Base-by-base conservation (phyloP, 2,329 filamentous ascomycete species). In the Apiospora marii region DNA sequence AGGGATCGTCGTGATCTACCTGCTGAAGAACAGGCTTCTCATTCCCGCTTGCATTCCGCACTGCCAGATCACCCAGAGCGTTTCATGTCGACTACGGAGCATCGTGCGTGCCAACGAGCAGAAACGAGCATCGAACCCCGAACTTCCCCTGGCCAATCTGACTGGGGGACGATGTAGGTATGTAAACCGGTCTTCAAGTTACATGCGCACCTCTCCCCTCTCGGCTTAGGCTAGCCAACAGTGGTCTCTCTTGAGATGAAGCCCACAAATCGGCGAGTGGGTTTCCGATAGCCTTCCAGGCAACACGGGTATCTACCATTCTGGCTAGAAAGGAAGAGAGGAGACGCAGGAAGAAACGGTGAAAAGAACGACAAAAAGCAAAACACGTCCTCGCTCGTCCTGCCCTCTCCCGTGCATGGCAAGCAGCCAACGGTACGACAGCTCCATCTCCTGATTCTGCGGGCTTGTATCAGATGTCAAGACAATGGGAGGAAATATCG, bases 11-110 rank as follows among this genome's bases (percentile, higher is more conserved):
- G 34, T 41, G 58, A 64, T 64, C 58, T 41, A 64, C 58, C 34
- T 64, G 58, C 34, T 64, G 58, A 64, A 64, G 58, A 64, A 64
- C 34, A 37, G 30, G 22, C 58, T 41, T 41, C 22, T 34, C 58
- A 61, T 19, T 22, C 51, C 30, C 58, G 58, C 58, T 64, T 24
- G 58, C 58, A 41, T 64, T 64, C 58, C 58, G 58, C 58, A 64
- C 58, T 41, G 22, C 30, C 19, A 64, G 58, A 64, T 64, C 58
- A 41, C 34, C n/a, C 58, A 64, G 34, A 16, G 10, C 58, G 58
- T 64, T 64, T 64, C 58, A 64, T 64, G 58, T 64, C 58, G 22
- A n/a, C 58, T n/a, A 24, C 12, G 53, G 53, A 61, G 34, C 53
- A 34, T 61, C 30, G 53, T 61, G 53, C 53, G 37, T 61, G 30